phyloP scores from a whole-genome alignment of 106 monocot genomes.

The Chionographis japonica region DNA sequence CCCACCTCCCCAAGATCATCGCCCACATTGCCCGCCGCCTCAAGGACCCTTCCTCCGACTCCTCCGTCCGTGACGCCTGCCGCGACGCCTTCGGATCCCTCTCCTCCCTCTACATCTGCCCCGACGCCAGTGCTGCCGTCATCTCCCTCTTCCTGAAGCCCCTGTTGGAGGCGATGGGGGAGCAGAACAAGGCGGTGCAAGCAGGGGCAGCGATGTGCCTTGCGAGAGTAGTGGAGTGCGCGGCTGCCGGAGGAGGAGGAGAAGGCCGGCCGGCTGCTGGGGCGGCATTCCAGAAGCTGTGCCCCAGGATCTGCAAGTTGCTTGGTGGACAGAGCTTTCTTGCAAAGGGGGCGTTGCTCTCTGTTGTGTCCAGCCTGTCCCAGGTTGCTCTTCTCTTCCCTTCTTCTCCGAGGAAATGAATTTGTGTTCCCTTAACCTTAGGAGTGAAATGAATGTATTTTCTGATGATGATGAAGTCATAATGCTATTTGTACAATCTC shows the following conservation, averaged over 20 bases:
- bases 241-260: slow-evolving; percentile 10
- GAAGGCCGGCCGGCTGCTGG: slow-evolving; percentile 6
- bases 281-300: slow-evolving; percentile 56
- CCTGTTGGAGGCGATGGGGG: slow-evolving; percentile 76
- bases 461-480: no score
- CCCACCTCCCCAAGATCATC: slow-evolving; percentile 75
- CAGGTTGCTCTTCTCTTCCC: slow-evolving; percentile 37
- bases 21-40: slow-evolving; percentile 67
- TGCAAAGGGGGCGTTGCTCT: slow-evolving; percentile 74
- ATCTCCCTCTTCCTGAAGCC: slow-evolving; percentile 77
- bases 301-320: slow-evolving; percentile 77
- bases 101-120: slow-evolving; percentile 54
- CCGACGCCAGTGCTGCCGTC: slow-evolving; percentile 10
- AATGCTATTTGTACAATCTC: no score
- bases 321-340: slow-evolving; percentile 67
- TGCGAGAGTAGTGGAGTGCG: slow-evolving; percentile 73
- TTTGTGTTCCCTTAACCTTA: background rate
- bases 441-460: no score
- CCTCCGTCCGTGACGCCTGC: slow-evolving; percentile 80
- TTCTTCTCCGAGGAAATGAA: background rate
- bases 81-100: slow-evolving; percentile 58
- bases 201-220: slow-evolving; percentile 65
- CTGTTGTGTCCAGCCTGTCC: slow-evolving; percentile 63
- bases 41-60: slow-evolving; percentile 77
- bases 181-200: slow-evolving; percentile 82